phyloP scores from a whole-genome alignment of 495 filamentous ascomycete species.

The Hyaloscypha variabilis region DNA sequence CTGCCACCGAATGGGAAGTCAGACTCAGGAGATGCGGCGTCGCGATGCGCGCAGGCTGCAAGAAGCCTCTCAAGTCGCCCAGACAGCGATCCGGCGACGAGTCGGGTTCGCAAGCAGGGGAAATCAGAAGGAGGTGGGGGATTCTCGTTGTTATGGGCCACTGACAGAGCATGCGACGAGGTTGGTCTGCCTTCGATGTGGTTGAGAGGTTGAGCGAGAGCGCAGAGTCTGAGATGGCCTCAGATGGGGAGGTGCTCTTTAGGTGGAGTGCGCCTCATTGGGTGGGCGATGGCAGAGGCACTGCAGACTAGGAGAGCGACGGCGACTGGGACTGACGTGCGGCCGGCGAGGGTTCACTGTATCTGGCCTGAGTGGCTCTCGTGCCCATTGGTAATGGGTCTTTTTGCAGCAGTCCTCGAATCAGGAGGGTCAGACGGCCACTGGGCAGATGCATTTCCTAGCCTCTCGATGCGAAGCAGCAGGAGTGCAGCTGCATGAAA shows the following conservation, averaged over 20 bases:
- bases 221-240: conserved; percentile 15
- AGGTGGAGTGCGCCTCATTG: conserved; percentile 15
- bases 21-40: conserved; percentile 14
- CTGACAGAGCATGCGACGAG: conserved; percentile 12
- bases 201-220: conserved; percentile 11
- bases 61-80: neutral
- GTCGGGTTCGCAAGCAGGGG: conserved; percentile 6
- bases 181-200: conserved; percentile 3
- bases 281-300: conserved; percentile 5
- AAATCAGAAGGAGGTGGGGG: neutral
- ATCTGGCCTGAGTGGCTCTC: neutral
- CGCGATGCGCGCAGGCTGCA: conserved; percentile 7
- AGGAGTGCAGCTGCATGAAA: conserved; percentile 24
- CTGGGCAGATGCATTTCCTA: neutral
- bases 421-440: neutral
- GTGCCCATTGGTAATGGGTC: neutral
- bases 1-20: neutral
- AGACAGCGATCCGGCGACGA: conserved; percentile 5
- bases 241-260: neutral
- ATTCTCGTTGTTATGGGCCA: neutral
- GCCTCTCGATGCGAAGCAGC: conserved; percentile 15
- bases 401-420: conserved; percentile 7
- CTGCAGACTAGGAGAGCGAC: neutral
- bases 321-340: conserved; percentile 1
- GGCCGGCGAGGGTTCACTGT: neutral